Evolutionary conservation across 2,329 filamentous ascomycete genomes (phyloP).

Genomic region (Chaetomium globosum): DNA sequence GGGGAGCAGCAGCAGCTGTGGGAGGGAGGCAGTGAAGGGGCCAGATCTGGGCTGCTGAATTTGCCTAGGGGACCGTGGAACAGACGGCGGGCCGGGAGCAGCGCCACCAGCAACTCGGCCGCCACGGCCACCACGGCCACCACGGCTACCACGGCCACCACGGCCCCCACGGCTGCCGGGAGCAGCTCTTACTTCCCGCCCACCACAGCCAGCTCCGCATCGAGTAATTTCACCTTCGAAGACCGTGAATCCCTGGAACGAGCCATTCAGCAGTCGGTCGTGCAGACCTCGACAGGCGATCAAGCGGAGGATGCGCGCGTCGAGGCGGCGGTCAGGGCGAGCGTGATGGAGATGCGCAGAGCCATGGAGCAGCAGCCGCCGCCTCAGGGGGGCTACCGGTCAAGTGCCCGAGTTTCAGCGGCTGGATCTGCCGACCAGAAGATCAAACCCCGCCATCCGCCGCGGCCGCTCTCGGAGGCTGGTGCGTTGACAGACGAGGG

Average conservation of each 20-base stretch:
- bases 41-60: neutral
- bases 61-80: conserved; percentile 46
- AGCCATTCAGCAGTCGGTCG: conserved; percentile 70
- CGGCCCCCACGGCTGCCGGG: conserved; percentile 21
- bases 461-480: neutral
- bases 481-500: conserved; percentile 40
- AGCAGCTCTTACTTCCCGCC: conserved; percentile 16
- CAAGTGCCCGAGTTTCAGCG: conserved; percentile 2
- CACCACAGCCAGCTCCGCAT: conserved; percentile 16
- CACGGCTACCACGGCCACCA: conserved; percentile 11
- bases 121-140: conserved; percentile 13
- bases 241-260: conserved; percentile 67
- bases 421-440: conserved; percentile 20
- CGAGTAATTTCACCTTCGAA: conserved; percentile 22
- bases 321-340: conserved; percentile 73
- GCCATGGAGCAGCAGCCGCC: conserved; percentile 30
- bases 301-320: conserved; percentile 69
- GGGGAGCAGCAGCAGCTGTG: conserved; percentile 17
- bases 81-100: conserved; percentile 39
- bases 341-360: conserved; percentile 59
- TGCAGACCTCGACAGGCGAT: conserved; percentile 70
- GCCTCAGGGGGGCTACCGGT: conserved; percentile 20
- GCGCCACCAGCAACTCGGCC: neutral
- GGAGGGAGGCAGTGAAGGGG: neutral
- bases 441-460: conserved; percentile 11